A percentile compares a stretch with the other conserved stretches of the same genome.
Evolutionary conservation across 2,329 filamentous ascomycete species (phyloP).

Genomic region (Clarireedia hainanense): DNA sequence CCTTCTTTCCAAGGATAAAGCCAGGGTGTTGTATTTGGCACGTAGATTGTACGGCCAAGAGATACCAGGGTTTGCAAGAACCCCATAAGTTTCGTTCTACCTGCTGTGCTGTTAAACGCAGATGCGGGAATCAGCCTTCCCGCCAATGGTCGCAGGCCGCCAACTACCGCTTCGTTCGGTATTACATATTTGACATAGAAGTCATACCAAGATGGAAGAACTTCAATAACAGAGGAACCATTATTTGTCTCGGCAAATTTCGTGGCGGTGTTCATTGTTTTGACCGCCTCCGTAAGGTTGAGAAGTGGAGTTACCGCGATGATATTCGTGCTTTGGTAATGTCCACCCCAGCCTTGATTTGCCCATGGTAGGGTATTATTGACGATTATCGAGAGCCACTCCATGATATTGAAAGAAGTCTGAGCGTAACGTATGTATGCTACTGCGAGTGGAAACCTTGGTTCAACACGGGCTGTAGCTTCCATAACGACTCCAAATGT

Average conservation of each 20-base stretch:
- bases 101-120: slow-evolving; percentile 5
- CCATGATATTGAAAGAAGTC: slow-evolving; percentile 2
- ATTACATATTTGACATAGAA: slow-evolving; percentile 14
- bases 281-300: slow-evolving; percentile 9
- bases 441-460: slow-evolving; percentile 8
- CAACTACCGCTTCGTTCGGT: slow-evolving; percentile 9
- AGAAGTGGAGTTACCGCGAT: slow-evolving; percentile 15
- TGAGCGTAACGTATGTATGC: slow-evolving; percentile 11
- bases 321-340: slow-evolving; percentile 9
- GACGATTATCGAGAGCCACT: slow-evolving; percentile 12
- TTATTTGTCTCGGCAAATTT: slow-evolving; percentile 9
- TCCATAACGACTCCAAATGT: slow-evolving; percentile 37
- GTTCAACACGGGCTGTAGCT: slow-evolving; percentile 15
- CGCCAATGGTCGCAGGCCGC: slow-evolving; percentile 4
- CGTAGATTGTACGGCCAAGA: slow-evolving; percentile 10
- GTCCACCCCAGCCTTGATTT: slow-evolving; percentile 17
- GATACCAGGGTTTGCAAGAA: slow-evolving; percentile 11
- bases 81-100: slow-evolving; percentile 3
- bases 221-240: slow-evolving; percentile 9
- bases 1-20: slow-evolving; percentile 9
- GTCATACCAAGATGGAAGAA: slow-evolving; percentile 11
- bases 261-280: slow-evolving; percentile 11
- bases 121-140: slow-evolving; percentile 11
- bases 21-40: slow-evolving; percentile 12
- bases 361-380: slow-evolving; percentile 15